Percentiles rank a stretch among this genome's conserved stretches.
phyloP scores from a whole-genome alignment of 352 stramenopile genomes.

The Halophytophthora polymorphica region DNA sequence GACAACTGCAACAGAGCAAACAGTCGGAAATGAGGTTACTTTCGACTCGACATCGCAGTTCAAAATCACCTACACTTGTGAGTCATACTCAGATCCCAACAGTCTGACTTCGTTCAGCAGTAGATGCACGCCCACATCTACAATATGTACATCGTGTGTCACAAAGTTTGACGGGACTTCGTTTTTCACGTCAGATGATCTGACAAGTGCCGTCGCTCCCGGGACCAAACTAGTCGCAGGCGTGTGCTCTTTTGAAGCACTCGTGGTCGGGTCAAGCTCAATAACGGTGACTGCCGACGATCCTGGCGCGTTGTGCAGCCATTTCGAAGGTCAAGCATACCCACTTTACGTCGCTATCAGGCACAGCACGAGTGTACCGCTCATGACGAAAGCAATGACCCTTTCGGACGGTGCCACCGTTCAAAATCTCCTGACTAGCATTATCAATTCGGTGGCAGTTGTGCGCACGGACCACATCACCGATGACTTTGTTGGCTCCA shows the following conservation, averaged over 20 bases:
- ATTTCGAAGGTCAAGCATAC: slow-evolving; percentile 28
- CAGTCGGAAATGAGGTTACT: slow-evolving; percentile 40
- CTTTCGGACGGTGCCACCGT: slow-evolving; percentile 28
- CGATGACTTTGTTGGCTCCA: slow-evolving; percentile 41
- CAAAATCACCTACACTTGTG: slow-evolving; percentile 64
- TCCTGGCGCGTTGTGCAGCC: slow-evolving; percentile 22
- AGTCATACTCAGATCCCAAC: slow-evolving; percentile 81
- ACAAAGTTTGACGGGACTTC: slow-evolving; percentile 57
- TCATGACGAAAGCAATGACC: slow-evolving; percentile 35
- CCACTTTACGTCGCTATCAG: slow-evolving; percentile 58
- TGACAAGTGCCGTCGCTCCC: slow-evolving; percentile 12
- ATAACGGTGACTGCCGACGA: slow-evolving; percentile 27
- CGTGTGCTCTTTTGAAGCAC: slow-evolving; percentile 55
- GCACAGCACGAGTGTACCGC: slow-evolving; percentile 21
- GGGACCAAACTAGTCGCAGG: slow-evolving; percentile 40
- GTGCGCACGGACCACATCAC: slow-evolving; percentile 29
- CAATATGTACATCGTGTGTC: slow-evolving; percentile 54
- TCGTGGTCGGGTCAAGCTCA: slow-evolving; percentile 11
- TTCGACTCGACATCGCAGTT: slow-evolving; percentile 44
- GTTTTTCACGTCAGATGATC: slow-evolving; percentile 31
- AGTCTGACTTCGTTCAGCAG: slow-evolving; percentile 48
- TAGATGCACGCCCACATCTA: slow-evolving; percentile 34
- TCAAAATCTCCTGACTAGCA: slow-evolving; percentile 34
- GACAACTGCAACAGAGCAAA: slow-evolving; percentile 32
- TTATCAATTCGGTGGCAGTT: slow-evolving; percentile 53